Conservation (phyloP, 164 flowering plant genomes). For the Kalanchoe fedtschenkoi region DNA sequence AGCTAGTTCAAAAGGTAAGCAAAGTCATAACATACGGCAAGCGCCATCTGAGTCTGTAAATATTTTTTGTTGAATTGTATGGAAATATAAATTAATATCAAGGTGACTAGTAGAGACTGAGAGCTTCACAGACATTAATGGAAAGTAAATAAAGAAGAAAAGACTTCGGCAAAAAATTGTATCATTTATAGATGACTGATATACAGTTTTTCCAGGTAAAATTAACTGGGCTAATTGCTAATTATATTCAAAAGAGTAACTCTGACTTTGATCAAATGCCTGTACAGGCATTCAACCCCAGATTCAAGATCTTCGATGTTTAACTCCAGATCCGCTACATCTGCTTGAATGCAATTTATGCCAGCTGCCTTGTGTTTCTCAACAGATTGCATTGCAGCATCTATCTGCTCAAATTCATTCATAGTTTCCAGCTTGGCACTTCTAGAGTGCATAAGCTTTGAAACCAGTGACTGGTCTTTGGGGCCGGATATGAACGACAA, state of each 20-base stretch:
- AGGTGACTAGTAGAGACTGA: no score
- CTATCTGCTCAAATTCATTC: not conserved
- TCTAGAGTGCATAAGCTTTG: not conserved
- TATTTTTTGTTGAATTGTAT: no score
- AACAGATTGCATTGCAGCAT: not conserved
- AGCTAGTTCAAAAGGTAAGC: not conserved
- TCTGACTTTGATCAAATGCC: slow-evolving; percentile 5
- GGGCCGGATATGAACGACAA: slow-evolving; percentile 6
- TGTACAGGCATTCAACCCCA: not conserved
- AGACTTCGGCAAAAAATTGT: not conserved
- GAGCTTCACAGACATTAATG: no score
- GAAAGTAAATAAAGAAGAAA: not conserved
- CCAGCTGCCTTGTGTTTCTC: not conserved
- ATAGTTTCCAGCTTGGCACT: not conserved
- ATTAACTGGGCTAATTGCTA: not conserved
- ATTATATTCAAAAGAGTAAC: slow-evolving; percentile 6
- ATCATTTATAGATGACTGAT: not conserved
- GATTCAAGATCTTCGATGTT: slow-evolving; percentile 7
- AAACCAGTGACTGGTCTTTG: slow-evolving; percentile 5
- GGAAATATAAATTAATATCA: not conserved
- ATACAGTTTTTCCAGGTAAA: not conserved
- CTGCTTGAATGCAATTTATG: not conserved
- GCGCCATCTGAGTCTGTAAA: not conserved
- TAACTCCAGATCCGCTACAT: not conserved
- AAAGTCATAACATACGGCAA: not conserved